phyloP scores from a whole-genome alignment of 768 basidiomycete genomes.

The Tulasnella sp. region DNA sequence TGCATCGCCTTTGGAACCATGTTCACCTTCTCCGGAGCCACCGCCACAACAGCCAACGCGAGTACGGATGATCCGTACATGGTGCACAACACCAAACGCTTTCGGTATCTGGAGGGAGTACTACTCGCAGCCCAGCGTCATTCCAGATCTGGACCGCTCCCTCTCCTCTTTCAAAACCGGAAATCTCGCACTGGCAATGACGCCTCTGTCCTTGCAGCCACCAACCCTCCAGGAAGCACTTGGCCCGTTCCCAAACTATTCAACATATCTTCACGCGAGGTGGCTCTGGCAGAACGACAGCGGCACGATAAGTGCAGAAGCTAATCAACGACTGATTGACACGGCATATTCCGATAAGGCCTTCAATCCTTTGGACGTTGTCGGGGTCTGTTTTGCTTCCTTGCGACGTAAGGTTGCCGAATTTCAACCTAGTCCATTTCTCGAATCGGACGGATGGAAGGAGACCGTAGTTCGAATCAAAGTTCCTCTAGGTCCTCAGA shows the following conservation, averaged over 20 bases:
- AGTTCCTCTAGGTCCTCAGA: neutral
- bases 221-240: neutral
- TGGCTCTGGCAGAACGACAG: neutral
- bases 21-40: neutral
- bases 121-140: neutral
- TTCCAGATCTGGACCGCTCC: neutral
- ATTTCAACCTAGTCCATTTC: neutral
- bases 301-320: neutral
- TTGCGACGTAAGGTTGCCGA: neutral
- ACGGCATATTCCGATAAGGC: neutral
- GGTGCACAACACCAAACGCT: neutral
- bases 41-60: neutral
- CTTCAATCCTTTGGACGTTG: neutral
- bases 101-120: neutral
- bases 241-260: slow-evolving; percentile 1
- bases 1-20: neutral
- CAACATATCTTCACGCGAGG: neutral
- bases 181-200: neutral
- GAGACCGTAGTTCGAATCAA: neutral
- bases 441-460: neutral
- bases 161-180: neutral
- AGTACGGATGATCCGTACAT: neutral
- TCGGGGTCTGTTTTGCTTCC: neutral
- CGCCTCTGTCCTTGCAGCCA: neutral
- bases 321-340: neutral